Conservation (phyloP, 306 rosid genomes). For the Sesbania bispinosa region DNA sequence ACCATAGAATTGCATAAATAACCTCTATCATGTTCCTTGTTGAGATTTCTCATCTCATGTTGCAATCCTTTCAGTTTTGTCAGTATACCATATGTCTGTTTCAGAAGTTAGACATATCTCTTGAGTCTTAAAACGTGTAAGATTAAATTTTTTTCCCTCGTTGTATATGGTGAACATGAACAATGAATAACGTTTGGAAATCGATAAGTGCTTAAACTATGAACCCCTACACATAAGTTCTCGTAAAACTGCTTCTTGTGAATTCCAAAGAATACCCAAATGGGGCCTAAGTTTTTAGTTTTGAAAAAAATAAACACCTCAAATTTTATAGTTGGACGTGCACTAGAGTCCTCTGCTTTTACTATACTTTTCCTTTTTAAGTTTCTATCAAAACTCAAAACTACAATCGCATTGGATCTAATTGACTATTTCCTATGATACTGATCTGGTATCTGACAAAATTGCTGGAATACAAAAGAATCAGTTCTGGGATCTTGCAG, state of each 20-base stretch:
- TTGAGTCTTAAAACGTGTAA: constrained; percentile 17
- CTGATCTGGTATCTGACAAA: no score
- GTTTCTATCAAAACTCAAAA: no score
- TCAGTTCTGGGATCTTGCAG: background rate
- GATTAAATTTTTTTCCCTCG: constrained; percentile 13
- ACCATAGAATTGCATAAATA: constrained; percentile 38
- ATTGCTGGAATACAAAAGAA: background rate
- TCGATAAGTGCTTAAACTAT: background rate
- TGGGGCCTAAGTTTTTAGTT: no score
- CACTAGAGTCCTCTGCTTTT: background rate
- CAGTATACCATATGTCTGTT: constrained; percentile 28
- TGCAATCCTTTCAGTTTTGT: constrained; percentile 27
- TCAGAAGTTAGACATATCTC: constrained; percentile 26
- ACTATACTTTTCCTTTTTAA: no score
- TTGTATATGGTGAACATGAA: constrained; percentile 31
- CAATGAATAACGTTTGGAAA: constrained; percentile 23
- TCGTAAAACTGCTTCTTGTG: no score
- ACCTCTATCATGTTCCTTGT: background rate
- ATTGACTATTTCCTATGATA: background rate
- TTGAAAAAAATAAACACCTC: background rate
- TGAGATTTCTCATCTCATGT: constrained; percentile 32
- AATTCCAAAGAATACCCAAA: no score
- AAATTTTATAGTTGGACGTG: background rate
- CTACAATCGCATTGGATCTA: background rate
- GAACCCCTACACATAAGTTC: no score